Evolutionary conservation across 129 eudicot genomes (phyloP).

Genomic region (Daucus carota): DH1_v3.0 NC_030385.2:37107501-37108000

Average conservation of each 20-base stretch:
- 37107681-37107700: constrained; percentile 90
- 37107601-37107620: background rate
- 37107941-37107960: background rate
- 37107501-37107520: constrained; percentile 83
- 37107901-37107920: background rate
- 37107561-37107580: background rate
- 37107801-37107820: too few species aligned
- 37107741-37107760: too few species aligned
- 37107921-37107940: background rate
- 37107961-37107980: background rate
- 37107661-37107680: constrained; percentile 90
- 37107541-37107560: background rate
- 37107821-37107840: too few species aligned
- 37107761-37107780: too few species aligned
- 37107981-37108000: background rate
- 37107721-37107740: background rate
- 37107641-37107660: constrained; percentile 65
- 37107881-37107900: background rate
- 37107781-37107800: too few species aligned
- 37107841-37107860: background rate
- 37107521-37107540: constrained; percentile 55
- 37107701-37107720: constrained; percentile 68
- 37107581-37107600: background rate
- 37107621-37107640: background rate
- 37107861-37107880: too few species aligned